Percentiles rank a stretch among this genome's conserved stretches.
Evolutionary conservation across 2,329 filamentous ascomycete species (phyloP).

Genomic region (Didymella keratinophila): DNA sequence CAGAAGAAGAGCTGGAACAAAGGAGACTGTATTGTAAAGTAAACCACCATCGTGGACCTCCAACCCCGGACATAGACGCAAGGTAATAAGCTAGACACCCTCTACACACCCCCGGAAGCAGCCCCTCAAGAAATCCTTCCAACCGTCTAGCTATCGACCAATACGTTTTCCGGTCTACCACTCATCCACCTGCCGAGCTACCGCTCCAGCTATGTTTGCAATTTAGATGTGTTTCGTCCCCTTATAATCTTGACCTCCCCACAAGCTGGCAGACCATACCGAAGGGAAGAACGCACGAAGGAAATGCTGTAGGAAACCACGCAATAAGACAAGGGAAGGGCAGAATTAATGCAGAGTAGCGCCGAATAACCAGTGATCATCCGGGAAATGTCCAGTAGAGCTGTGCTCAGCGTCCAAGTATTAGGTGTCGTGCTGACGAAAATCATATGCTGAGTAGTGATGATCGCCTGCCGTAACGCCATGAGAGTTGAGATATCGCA

Average conservation of each 20-base stretch:
- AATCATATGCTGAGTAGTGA: constrained; percentile 29
- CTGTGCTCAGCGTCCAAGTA: constrained; percentile 36
- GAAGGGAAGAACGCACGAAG: constrained; percentile 46
- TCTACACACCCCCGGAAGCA: constrained; percentile 41
- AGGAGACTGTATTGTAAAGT: constrained; percentile 27
- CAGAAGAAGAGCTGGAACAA: not conserved
- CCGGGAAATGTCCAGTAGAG: constrained; percentile 37
- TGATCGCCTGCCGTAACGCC: constrained; percentile 32
- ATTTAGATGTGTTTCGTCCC: constrained; percentile 51
- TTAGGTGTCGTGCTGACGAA: constrained; percentile 26
- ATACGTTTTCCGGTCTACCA: constrained; percentile 32
- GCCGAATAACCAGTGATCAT: constrained; percentile 40
- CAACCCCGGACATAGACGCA: constrained; percentile 29
- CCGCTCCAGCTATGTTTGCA: constrained; percentile 37
- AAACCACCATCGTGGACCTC: constrained; percentile 19
- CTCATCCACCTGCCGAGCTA: constrained; percentile 25
- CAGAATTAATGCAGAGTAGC: constrained; percentile 44
- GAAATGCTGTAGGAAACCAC: constrained; percentile 37
- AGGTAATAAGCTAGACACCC: constrained; percentile 37
- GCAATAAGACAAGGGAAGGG: constrained; percentile 38
- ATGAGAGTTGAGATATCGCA: constrained; percentile 37
- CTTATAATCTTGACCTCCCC: constrained; percentile 50
- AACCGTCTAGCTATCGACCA: constrained; percentile 32
- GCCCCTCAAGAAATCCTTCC: constrained; percentile 30
- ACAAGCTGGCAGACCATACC: constrained; percentile 52